Evolutionary conservation across 2,329 filamentous ascomycete genomes (phyloP).

Genomic region (Ophiocordyceps camponoti-leonardi): DNA sequence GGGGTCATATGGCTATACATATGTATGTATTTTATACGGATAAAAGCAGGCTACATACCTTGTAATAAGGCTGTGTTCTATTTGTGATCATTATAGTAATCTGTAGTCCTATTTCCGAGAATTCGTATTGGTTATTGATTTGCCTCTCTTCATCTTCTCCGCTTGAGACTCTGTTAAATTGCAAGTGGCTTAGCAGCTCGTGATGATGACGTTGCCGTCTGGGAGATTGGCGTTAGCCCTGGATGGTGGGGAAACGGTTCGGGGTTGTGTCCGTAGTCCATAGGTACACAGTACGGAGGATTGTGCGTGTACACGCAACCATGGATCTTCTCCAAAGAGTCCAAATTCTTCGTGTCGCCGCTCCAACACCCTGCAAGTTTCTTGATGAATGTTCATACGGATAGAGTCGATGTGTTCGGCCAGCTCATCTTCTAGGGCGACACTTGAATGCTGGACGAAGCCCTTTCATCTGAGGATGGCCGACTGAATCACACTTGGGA

Average conservation of each 20-base stretch:
- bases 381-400: neutral
- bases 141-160: neutral
- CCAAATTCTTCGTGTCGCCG: neutral
- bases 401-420: neutral
- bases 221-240: neutral
- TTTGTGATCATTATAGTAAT: no score
- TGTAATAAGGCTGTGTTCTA: no score
- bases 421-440: neutral
- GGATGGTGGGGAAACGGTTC: neutral
- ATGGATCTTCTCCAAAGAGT: neutral
- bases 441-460: no score
- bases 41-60: no score
- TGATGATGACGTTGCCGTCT: slow-evolving; percentile 3
- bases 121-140: neutral
- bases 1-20: no score
- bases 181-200: slow-evolving; percentile 1
- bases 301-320: neutral
- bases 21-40: no score
- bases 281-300: neutral
- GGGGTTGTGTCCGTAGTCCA: neutral
- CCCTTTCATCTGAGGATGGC: neutral
- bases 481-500: neutral
- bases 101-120: no score
- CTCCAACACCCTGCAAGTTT: neutral
- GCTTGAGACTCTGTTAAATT: neutral